These are phyloP conservation scores for Candida boleticola DNA, from an alignment of 805 yeast species.

Conservation along the genomic window DNA sequence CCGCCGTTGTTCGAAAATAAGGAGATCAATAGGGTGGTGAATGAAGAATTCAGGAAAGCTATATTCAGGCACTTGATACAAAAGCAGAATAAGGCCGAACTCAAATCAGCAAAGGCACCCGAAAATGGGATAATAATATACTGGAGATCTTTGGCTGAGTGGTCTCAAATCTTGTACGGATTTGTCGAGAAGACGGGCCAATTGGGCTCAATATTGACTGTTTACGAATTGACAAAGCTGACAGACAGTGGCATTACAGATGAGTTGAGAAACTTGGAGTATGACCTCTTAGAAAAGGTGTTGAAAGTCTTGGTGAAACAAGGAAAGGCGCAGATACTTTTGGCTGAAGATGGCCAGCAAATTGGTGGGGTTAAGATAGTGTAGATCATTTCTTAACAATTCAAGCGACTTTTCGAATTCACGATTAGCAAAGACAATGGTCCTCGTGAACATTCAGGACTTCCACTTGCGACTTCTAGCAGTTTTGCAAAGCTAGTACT, in stretches of 20 bases:
- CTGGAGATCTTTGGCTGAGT: constrained; percentile 55
- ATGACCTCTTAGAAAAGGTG: constrained; percentile 50
- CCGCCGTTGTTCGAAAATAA: constrained; percentile 51
- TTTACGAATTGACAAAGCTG: constrained; percentile 74
- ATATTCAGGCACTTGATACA: constrained; percentile 58
- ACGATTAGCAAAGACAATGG: no score
- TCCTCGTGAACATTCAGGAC: no score
- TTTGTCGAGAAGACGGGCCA: constrained; percentile 71
- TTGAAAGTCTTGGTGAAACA: constrained; percentile 56
- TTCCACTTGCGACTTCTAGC: no score
- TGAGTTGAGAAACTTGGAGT: constrained; percentile 64
- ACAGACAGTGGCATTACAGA: constrained; percentile 53
- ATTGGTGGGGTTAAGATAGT: constrained; percentile 79
- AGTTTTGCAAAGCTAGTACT: no score
- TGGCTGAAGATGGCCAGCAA: constrained; percentile 56
- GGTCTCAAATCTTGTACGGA: constrained; percentile 35
- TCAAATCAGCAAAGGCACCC: constrained; percentile 48
- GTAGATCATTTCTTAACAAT: no score
- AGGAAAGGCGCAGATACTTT: constrained; percentile 71
- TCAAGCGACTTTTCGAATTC: no score
- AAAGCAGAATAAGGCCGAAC: constrained; percentile 53
- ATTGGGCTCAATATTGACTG: constrained; percentile 69
- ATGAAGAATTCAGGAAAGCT: constrained; percentile 51
- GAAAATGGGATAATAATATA: constrained; percentile 64
- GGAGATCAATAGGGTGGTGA: constrained; percentile 50